Base-by-base conservation (phyloP, 306 rosid genomes). In the Cucumis cinereus region DNA sequence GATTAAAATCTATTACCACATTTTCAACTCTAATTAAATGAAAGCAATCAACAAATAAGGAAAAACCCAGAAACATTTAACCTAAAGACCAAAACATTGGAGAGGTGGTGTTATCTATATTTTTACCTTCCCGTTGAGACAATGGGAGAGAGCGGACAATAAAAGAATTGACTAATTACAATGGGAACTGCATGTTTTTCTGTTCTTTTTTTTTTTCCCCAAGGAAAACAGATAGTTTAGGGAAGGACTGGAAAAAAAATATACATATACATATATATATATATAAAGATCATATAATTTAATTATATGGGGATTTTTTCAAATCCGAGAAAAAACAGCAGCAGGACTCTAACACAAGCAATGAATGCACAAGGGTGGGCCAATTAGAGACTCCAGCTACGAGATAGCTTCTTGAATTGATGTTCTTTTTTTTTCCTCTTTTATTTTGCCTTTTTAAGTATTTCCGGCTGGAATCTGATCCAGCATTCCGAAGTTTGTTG, bases 401-500 rank as follows among this genome's bases (percentile, higher is more conserved):
- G 73, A 40, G 53, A 52, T 66, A 71, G 57, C 35, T 68, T 68
- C 55, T 26, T 30, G 59, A 26, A 71, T 24, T 71, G 57, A 47
- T 26, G 40, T 23, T 13, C 26, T 63, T 19, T 33, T 50, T 50
- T 23, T 63, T 17, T 33, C 38, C 6, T 49, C 10, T 40, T 40
- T 40, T 38, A 7, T 9, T 9, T 40, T 9, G 2, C 10, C 8
- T 13, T 45, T 41, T 45, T 45, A 93, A 67, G 87, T 75, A 78
- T 83, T 87, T 78, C 73, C 92, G 8, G 89, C 91, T 38, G 92
- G 93, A 81, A 90, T 76, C 54, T 77, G 82, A 74, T 81, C 89
- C 74, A 73, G 68, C 64, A 54, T 41, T 50, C 77, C 93, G 2
- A 78, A 77, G 80, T 88, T 83, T 85, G 88, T 82, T 74, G 76